Conservation (phyloP, 202 grass and related monocot genomes). For the Bolboschoenoplectus hybrid region DNA sequence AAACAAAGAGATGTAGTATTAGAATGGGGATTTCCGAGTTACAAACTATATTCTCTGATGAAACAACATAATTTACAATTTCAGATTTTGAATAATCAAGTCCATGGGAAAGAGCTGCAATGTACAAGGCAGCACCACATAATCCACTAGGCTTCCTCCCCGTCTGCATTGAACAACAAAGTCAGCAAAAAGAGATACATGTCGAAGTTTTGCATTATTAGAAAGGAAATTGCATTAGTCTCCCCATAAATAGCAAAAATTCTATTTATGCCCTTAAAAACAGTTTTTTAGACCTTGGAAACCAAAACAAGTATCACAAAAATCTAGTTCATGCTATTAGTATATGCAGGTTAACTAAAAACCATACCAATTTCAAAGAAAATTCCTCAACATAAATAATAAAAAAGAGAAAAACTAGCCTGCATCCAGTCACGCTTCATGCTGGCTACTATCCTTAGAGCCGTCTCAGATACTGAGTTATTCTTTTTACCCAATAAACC, state of each 20-base stretch:
- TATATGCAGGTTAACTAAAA: constrained; percentile 28
- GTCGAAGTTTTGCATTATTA: not conserved
- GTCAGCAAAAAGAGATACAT: constrained; percentile 12
- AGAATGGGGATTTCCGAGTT: constrained; percentile 39
- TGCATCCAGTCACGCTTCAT: constrained; percentile 99
- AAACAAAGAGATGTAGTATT: constrained; percentile 43
- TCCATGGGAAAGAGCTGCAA: constrained; percentile 77
- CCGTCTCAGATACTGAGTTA: constrained; percentile 64
- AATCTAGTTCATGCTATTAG: not conserved
- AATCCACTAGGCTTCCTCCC: constrained; percentile 94
- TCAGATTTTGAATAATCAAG: constrained; percentile 74
- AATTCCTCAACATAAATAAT: constrained; percentile 31
- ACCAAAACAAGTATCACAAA: constrained; percentile 20
- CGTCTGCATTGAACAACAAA: constrained; percentile 61
- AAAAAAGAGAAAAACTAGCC: constrained; percentile 48
- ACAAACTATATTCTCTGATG: constrained; percentile 6
- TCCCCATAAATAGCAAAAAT: not conserved
- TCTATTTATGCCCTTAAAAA: constrained; percentile 20
- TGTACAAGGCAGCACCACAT: constrained; percentile 96
- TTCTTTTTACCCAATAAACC: constrained; percentile 72
- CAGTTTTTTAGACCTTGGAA: not conserved
- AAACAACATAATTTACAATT: constrained; percentile 60
- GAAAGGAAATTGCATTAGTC: constrained; percentile 13
- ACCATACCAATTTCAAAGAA: constrained; percentile 31
- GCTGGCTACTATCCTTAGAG: constrained; percentile 84